These are phyloP conservation scores for Colletotrichum tamarilloi DNA, from an alignment of 2,329 filamentous ascomycete species.

Conservation along the genomic window DNA sequence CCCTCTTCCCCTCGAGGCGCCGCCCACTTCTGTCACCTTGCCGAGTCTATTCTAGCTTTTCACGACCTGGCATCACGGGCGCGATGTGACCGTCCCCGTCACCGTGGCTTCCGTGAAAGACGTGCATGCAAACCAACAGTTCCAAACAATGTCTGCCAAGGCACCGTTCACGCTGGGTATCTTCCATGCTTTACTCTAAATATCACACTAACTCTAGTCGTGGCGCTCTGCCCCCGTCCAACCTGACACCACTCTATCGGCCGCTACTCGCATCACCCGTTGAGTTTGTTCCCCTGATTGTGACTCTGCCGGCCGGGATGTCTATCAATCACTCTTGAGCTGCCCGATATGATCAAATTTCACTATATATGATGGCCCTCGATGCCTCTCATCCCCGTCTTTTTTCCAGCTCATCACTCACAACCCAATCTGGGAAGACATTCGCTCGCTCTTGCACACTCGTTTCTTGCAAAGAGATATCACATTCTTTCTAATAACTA, in stretches of 20 bases:
- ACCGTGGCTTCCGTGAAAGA: conserved; percentile 14
- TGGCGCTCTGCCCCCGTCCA: conserved; percentile 9
- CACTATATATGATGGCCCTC: conserved; percentile 29
- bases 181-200: conserved; percentile 24
- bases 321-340: conserved; percentile 1
- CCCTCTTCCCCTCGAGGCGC: conserved; percentile 12
- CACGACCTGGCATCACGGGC: background rate
- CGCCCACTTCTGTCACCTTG: conserved; percentile 1
- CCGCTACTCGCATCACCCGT: conserved; percentile 10
- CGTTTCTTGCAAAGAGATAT: conserved; percentile 37
- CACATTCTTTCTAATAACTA: conserved; percentile 28
- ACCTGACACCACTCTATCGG: conserved; percentile 25
- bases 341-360: conserved; percentile 14
- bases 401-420: conserved; percentile 8
- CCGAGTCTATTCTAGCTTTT: background rate
- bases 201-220: conserved; percentile 11
- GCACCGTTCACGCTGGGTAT: background rate
- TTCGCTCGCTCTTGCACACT: conserved; percentile 37
- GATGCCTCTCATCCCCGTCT: conserved; percentile 5
- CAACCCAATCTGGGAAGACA: conserved; percentile 21
- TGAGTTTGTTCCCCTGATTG: conserved; percentile 1
- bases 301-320: background rate
- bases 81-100: background rate
- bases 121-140: background rate
- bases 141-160: background rate